Percentiles rank a stretch among this genome's conserved stretches.
These are phyloP conservation scores for Talaromyces sp. DNA, from an alignment of 2,329 filamentous ascomycete genomes.

Conservation along the genomic window DNA sequence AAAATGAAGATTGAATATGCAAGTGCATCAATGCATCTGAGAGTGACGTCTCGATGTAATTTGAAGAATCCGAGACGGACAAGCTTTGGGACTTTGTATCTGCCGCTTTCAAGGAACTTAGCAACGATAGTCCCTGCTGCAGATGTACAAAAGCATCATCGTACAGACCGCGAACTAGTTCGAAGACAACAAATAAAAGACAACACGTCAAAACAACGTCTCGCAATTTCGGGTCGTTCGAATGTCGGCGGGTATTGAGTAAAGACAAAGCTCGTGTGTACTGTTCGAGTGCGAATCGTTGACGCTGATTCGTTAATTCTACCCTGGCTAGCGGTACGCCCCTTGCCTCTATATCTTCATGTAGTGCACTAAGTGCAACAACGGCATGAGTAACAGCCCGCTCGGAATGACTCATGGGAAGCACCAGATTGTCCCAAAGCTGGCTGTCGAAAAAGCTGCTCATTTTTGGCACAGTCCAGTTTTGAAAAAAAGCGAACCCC, in stretches of 20 bases:
- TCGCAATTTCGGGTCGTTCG: conserved; percentile 19
- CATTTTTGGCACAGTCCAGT: conserved; percentile 19
- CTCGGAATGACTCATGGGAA: conserved; percentile 26
- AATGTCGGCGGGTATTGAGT: conserved; percentile 21
- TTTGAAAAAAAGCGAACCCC: conserved; percentile 24
- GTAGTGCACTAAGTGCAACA: conserved; percentile 24
- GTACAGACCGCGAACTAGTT: conserved; percentile 26
- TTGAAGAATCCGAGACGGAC: background rate
- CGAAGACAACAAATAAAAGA: conserved; percentile 26
- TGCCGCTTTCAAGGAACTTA: conserved; percentile 8
- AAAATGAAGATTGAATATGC: conserved; percentile 18
- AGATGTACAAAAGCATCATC: conserved; percentile 24
- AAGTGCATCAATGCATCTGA: conserved; percentile 18
- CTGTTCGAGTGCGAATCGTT: conserved; percentile 26
- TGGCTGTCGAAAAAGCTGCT: conserved; percentile 18
- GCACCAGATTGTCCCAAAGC: conserved; percentile 23
- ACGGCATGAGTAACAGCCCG: conserved; percentile 24
- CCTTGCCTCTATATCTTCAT: conserved; percentile 21
- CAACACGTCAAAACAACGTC: conserved; percentile 25
- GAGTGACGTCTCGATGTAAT: conserved; percentile 12
- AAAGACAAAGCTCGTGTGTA: conserved; percentile 23
- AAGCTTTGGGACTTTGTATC: background rate
- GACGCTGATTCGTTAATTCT: conserved; percentile 15
- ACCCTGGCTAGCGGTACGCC: conserved; percentile 16
- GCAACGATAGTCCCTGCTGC: conserved; percentile 24